Evolutionary conservation across 192 early-diverging fungal species (phyloP).

Genomic region (Backusella mclennaniae): DNA sequence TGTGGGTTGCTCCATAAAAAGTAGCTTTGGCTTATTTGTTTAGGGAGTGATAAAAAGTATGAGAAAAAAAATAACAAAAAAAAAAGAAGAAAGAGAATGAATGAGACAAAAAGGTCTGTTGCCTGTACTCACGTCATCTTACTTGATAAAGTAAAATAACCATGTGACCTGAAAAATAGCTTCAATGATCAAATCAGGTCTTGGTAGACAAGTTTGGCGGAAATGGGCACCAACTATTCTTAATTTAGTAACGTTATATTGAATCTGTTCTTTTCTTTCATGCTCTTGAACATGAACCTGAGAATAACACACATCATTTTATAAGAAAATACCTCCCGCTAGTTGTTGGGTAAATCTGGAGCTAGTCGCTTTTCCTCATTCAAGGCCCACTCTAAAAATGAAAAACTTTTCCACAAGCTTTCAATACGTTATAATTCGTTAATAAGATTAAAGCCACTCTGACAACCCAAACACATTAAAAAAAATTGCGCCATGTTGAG

Average conservation of each 20-base stretch:
- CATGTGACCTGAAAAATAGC: neutral
- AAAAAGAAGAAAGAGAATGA: too few relatives aligned
- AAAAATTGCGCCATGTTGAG: too few relatives aligned
- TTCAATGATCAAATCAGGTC: neutral
- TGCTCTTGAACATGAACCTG: neutral
- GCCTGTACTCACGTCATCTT: neutral
- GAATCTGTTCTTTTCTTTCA: too few relatives aligned
- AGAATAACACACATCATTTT: neutral
- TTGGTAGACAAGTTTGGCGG: neutral
- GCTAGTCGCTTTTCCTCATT: too few relatives aligned
- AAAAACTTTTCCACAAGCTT: too few relatives aligned
- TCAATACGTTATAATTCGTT: too few relatives aligned
- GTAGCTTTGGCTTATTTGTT: neutral
- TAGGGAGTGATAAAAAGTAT: neutral
- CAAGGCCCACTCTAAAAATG: too few relatives aligned
- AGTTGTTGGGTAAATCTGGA: too few relatives aligned
- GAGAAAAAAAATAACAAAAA: neutral
- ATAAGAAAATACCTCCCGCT: too few relatives aligned
- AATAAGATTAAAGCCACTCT: too few relatives aligned
- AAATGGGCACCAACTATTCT: neutral
- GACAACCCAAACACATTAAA: too few relatives aligned
- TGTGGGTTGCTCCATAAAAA: neutral
- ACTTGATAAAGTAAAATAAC: neutral
- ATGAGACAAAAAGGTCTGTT: neutral
- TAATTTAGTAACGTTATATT: neutral